A percentile compares a stretch with the other conserved stretches of the same genome.
These are phyloP conservation scores for Metschnikowia baotianmanensis DNA, from an alignment of 805 yeast genomes.

Conservation along the genomic window DNA sequence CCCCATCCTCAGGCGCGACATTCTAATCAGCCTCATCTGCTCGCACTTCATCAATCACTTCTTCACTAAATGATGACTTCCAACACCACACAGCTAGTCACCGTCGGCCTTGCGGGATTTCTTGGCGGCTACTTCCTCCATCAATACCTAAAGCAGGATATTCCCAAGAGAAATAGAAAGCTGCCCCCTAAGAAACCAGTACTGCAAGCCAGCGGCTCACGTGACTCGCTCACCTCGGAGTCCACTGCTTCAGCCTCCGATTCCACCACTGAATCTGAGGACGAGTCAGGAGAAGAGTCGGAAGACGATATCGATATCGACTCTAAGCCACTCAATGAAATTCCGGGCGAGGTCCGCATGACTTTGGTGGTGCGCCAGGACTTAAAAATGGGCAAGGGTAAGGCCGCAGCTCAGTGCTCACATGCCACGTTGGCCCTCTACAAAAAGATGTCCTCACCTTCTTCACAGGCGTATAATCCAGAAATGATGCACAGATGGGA, in stretches of 20 bases:
- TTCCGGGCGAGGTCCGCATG: slow-evolving; percentile 83
- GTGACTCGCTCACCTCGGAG: slow-evolving; percentile 4
- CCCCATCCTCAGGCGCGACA: too few species aligned
- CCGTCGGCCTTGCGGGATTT: slow-evolving; percentile 37
- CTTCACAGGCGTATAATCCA: slow-evolving; percentile 57
- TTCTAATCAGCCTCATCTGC: too few species aligned
- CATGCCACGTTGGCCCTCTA: slow-evolving; percentile 96
- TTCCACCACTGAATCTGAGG: slow-evolving; percentile 25
- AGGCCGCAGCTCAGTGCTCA: slow-evolving; percentile 95
- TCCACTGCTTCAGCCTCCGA: slow-evolving; percentile 16
- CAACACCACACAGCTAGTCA: slow-evolving; percentile 23
- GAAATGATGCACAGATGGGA: slow-evolving; percentile 72
- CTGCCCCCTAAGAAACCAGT: not conserved
- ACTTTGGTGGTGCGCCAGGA: slow-evolving; percentile 86
- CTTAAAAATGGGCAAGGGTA: slow-evolving; percentile 89
- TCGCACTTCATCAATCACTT: too few species aligned
- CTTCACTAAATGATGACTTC: slow-evolving; percentile 5
- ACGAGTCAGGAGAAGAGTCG: too few species aligned
- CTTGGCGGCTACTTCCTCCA: slow-evolving; percentile 30
- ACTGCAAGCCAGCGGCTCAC: slow-evolving; percentile 1
- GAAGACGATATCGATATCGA: slow-evolving; percentile 60
- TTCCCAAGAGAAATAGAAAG: not conserved
- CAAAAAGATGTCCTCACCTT: slow-evolving; percentile 56
- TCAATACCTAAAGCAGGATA: slow-evolving; percentile 1
- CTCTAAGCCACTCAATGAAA: slow-evolving; percentile 56